A percentile compares a stretch with the other conserved stretches of the same genome.
Conservation (phyloP, 805 yeast species). For the Huiozyma sinensis region DNA sequence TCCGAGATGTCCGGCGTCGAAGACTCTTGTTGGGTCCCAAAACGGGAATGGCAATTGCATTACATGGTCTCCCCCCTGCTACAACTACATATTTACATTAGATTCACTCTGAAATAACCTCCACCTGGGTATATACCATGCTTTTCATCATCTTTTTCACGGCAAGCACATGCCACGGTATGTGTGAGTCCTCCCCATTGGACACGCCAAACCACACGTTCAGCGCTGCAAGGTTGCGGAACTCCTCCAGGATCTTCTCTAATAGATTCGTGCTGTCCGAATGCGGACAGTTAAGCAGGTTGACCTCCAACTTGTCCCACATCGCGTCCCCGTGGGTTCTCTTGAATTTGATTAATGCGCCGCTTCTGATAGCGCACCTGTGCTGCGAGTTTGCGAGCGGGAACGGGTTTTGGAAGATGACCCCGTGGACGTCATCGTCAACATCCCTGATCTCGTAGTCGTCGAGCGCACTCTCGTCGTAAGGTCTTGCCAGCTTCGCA, state of each 20-base stretch:
- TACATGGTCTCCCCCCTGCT: not conserved
- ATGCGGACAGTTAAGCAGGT: constrained; percentile 62
- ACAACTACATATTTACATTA: not conserved
- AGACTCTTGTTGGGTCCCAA: not conserved
- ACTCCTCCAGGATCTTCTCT: constrained; percentile 47
- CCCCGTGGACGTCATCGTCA: constrained; percentile 42
- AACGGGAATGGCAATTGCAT: not conserved
- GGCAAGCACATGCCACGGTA: constrained; percentile 68
- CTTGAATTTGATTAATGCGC: constrained; percentile 43
- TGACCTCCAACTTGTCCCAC: constrained; percentile 44
- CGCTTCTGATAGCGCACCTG: constrained; percentile 59
- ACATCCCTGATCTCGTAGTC: constrained; percentile 37
- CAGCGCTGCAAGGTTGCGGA: constrained; percentile 41
- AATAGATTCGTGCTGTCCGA: constrained; percentile 49
- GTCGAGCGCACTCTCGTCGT: constrained; percentile 13
- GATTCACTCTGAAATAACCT: constrained; percentile 2
- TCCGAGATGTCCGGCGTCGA: not conserved
- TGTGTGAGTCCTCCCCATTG: constrained; percentile 29
- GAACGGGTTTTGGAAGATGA: constrained; percentile 48
- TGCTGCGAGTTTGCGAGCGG: constrained; percentile 64
- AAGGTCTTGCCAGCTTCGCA: constrained; percentile 10
- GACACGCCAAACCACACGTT: constrained; percentile 31
- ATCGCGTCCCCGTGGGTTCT: constrained; percentile 15
- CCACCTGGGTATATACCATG: constrained; percentile 48
- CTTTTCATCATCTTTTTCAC: constrained; percentile 52